Base-by-base conservation (phyloP, 768 basidiomycete species). In the Rhodotorula kratochvilovae region DNA sequence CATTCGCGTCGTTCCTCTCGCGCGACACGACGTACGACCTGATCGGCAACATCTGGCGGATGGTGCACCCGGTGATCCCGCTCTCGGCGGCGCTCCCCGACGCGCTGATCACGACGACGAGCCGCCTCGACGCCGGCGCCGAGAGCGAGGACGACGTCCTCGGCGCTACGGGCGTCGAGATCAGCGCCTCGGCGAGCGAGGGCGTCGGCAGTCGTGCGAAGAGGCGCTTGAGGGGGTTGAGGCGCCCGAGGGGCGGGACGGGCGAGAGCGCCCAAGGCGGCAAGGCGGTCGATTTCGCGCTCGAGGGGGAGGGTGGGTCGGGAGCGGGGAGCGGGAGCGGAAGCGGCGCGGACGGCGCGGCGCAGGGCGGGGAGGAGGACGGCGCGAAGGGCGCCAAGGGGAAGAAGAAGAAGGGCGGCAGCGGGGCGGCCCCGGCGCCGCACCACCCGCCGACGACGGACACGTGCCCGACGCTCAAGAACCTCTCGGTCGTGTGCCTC, bases 11-110 rank as follows among this genome's bases (percentile, higher is more conserved):
- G 23, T 95, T 99, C 84, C 88, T 98, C 75, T 89, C 93, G 1
- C 87, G 95, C 17, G 95, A 99, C 81, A 92, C 93, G 53, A 93
- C 94, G 0, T 94, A 87, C 81, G 95, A 99, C 81, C 91, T 98
- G 63, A 91, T 98, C 54, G 86, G 86, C 79, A 97, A 95, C 80
- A 92, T 97, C 76, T 98, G 96, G 95, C 86, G 90, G 27, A 87
- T 94, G 50, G 88, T 90, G 4, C 87, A 90, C 45, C 92, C 94
- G 6, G 88, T 87, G 65, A 77, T 80, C 5, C 81, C 81, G 55
- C 77, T 78, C 77, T 78, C 78, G 8, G 76, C 75, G 36, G 72
- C 69, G 16, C 63, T 77, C 11, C 77, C 76, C 29, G 77, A 78
- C 64, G 57, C 42, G 46, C 65, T 53, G 33, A 50, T 53, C 54